Evolutionary conservation across 257 asterid genomes (phyloP).

Genomic region (Capsicum chinense): DNA sequence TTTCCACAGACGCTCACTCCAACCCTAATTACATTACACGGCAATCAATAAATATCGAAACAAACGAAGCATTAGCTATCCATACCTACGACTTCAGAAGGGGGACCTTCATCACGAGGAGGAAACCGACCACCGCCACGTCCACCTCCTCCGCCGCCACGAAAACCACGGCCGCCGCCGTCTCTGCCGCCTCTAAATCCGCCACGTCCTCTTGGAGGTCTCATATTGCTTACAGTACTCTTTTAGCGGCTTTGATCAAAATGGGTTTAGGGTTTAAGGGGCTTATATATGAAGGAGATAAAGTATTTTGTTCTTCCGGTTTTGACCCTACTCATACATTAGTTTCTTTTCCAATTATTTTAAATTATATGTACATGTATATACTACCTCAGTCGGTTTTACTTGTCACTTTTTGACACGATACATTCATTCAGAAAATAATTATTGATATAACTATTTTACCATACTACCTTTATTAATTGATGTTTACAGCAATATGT

Average conservation of each 20-base stretch:
- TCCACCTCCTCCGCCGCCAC: slow-evolving; percentile 50
- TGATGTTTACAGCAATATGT: too few relatives aligned
- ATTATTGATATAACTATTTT: too few relatives aligned
- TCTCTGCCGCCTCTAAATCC: slow-evolving; percentile 77
- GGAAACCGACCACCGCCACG: slow-evolving; percentile 54
- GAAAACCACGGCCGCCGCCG: slow-evolving; percentile 56
- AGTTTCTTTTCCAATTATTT: background rate
- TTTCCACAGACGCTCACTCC: too few relatives aligned
- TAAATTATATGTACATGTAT: too few relatives aligned
- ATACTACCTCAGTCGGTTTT: too few relatives aligned
- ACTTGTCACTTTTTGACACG: too few relatives aligned
- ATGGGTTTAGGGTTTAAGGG: slow-evolving; percentile 42
- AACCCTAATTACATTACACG: too few relatives aligned
- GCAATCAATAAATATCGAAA: too few relatives aligned
- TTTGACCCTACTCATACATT: background rate
- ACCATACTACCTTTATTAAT: too few relatives aligned
- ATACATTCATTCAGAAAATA: too few relatives aligned
- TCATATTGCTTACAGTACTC: slow-evolving; percentile 40
- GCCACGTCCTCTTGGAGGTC: slow-evolving; percentile 97
- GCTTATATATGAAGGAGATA: slow-evolving; percentile 12
- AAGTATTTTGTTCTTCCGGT: background rate
- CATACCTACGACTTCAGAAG: slow-evolving; percentile 70
- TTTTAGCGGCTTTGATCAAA: background rate
- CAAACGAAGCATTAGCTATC: background rate
- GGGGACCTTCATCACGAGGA: slow-evolving; percentile 80